Evolutionary conservation across 371 early-diverging fungal genomes (phyloP), one percentile per base, ranked within the genome.

Genomic region (Saksenaea vasiformis): DNA sequence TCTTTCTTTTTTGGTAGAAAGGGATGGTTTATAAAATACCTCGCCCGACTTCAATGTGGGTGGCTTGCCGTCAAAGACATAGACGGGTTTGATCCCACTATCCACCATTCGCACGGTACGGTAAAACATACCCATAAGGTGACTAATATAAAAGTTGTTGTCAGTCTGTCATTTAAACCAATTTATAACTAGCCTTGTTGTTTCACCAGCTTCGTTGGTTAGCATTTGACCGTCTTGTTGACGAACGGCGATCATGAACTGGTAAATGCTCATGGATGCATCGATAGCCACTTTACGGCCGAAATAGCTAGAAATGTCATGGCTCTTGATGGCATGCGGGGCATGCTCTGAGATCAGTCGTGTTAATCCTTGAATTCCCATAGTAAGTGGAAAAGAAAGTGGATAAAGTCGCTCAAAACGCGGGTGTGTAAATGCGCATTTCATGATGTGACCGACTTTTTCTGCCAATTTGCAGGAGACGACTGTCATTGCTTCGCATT

Each of bases 21-120:
- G 24, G 36, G 28, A 19, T 26, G 24, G 27, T 15, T 63, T 51
- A 31, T 31, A 31, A 31, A 7, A 7, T 82, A 95, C 93, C 82
- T 98, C 98, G 37, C 91, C 94, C 3, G 93, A 89, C 74, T 99
- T 99, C 70, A 98, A 65, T 0, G 82, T 90, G 5, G 99, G 99
- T 28, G 99, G 98, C 65, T 93, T 94, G 39, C 99, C 99, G 74
- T 99, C 99, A 87, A 99, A 99, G 15, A 99, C 99, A 81, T 98
- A 99, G 2, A 94, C 86, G 0, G 99, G 99, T 68, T 96, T 97
- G 64, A 99, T 93, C 39, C 99, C 99, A 63, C 92, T 93, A 65
- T 99, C 99, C 0, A 99, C 86, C 94, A 99, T 95, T 47, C 97
- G 89, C n/a, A 99, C 91, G 0, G 99, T 98, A 47, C 99, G 94